Evolutionary conservation across 192 early-diverging fungal species (phyloP).

Genomic region (Backusella tarrabulga): DNA sequence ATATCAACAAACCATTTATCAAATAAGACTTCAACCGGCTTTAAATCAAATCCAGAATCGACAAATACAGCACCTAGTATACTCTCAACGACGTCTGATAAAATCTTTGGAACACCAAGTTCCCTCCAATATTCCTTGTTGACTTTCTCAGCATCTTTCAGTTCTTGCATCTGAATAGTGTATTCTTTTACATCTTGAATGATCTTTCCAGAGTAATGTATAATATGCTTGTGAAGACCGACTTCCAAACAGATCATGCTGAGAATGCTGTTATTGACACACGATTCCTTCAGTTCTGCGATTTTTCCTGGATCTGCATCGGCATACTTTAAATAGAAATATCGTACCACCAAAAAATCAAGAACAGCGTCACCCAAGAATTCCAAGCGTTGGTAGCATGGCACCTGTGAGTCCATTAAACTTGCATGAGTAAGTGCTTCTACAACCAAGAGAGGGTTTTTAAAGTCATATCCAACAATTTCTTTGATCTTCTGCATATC

Average conservation of each 20-base stretch:
- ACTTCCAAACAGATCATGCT: conserved; percentile 62
- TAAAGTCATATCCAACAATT: conserved; percentile 68
- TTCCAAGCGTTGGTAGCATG: conserved; percentile 90
- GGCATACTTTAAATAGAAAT: conserved; percentile 69
- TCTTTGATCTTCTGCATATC: conserved; percentile 33
- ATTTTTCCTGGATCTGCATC: conserved; percentile 72
- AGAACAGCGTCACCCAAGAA: conserved; percentile 82
- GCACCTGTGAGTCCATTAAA: conserved; percentile 42
- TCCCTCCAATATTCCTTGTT: conserved; percentile 74
- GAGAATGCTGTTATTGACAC: conserved; percentile 85
- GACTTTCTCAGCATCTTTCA: conserved; percentile 27
- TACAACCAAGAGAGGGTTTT: conserved; percentile 57
- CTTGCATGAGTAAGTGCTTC: conserved; percentile 91
- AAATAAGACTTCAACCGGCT: conserved; percentile 45
- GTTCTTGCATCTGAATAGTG: conserved; percentile 42
- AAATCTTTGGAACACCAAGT: conserved; percentile 77
- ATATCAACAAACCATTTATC: conserved; percentile 30
- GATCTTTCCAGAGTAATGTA: conserved; percentile 59
- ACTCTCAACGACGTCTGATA: conserved; percentile 86
- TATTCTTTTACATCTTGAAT: conserved; percentile 56
- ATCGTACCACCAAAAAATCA: conserved; percentile 72
- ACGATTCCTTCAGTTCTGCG: conserved; percentile 78
- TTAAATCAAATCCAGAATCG: conserved; percentile 71
- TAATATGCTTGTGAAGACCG: conserved; percentile 65
- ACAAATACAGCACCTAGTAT: conserved; percentile 84